These are phyloP conservation scores for Scedosporium minutisporum DNA, from an alignment of 2,329 filamentous ascomycete genomes.

Conservation along the genomic window DNA sequence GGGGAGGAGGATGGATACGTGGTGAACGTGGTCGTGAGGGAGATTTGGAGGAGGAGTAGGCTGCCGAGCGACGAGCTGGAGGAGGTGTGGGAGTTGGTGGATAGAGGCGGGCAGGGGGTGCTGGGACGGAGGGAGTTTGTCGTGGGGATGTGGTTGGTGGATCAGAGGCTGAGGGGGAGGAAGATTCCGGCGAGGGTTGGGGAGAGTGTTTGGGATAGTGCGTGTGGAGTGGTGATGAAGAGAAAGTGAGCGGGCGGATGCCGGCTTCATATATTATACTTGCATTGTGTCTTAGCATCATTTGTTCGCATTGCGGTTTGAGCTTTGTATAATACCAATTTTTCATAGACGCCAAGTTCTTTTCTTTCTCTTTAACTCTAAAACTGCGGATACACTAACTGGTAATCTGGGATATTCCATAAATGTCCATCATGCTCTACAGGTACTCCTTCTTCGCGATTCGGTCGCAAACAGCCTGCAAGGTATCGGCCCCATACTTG, in stretches of 20 bases:
- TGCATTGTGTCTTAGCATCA: not conserved
- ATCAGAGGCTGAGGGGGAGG: constrained; percentile 68
- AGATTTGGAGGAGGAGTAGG: constrained; percentile 66
- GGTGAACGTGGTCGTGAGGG: constrained; percentile 57
- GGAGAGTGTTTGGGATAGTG: constrained; percentile 69
- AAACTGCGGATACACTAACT: not conserved
- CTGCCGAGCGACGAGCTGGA: constrained; percentile 59
- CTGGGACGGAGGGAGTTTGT: constrained; percentile 66
- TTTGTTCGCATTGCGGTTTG: no score
- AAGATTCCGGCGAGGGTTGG: constrained; percentile 65
- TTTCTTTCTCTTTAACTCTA: not conserved
- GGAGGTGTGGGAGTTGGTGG: constrained; percentile 70
- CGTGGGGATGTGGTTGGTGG: constrained; percentile 73
- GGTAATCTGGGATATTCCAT: not conserved
- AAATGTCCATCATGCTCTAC: not conserved
- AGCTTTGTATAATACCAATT: not conserved
- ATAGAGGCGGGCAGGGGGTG: constrained; percentile 42
- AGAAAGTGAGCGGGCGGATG: not conserved
- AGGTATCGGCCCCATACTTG: constrained; percentile 50
- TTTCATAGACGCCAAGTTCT: not conserved
- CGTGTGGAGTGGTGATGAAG: constrained; percentile 27
- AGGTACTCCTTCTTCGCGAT: constrained; percentile 25
- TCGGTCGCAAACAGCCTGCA: constrained; percentile 40
- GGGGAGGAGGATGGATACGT: constrained; percentile 40
- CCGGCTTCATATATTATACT: not conserved